Base-by-base conservation (phyloP, 805 yeast species). In the Candida coquimbonensis region DNA sequence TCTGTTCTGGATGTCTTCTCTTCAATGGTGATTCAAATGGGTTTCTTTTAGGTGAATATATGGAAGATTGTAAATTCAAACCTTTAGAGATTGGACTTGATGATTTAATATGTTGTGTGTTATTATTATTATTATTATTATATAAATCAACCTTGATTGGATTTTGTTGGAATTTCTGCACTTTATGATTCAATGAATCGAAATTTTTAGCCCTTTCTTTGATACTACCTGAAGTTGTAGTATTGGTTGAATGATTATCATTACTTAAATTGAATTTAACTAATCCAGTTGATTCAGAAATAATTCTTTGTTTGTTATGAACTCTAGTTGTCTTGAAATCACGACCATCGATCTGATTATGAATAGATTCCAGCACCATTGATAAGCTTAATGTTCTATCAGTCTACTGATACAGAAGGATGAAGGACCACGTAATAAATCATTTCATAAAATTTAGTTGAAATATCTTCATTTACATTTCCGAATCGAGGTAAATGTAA, bases 231-330 rank as follows among this genome's bases (percentile, higher is more conserved):
- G 25, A 3, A 42, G 46, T 36, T 39, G 29, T 19, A 39, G 24
- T 24, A 25, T 12, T 51, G 49, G 9, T 14, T 21, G 24, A 6
- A 21, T 16, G 25, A 25, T 38, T 31, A 31, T 31, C 16, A 31
- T 14, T 37, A 25, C 39, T 24, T 38, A 58, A 48, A 39, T 55
- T 56, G 48, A 75, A 72, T 50, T 73, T 75, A 16, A 66, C 74
- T 34, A 76, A 55, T 0, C 82, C 81, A 0, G 81, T 76, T 7
- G 73, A 63, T 49, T 72, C 75, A 51, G 80, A 74, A 13, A 73
- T 62, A 12, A 74, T 56, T 47, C 80, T 58, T 45, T 70, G 69
- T 36, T 57, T 66, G 3, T 47, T 46, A 9, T 46, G 49, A 12
- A 40, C 34, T 36, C 42, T 40, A 9, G 34, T 26, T 8, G 49